phyloP scores from a whole-genome alignment of 1,284 basidiomycete genomes.

The Rhizoctonia solani region DNA sequence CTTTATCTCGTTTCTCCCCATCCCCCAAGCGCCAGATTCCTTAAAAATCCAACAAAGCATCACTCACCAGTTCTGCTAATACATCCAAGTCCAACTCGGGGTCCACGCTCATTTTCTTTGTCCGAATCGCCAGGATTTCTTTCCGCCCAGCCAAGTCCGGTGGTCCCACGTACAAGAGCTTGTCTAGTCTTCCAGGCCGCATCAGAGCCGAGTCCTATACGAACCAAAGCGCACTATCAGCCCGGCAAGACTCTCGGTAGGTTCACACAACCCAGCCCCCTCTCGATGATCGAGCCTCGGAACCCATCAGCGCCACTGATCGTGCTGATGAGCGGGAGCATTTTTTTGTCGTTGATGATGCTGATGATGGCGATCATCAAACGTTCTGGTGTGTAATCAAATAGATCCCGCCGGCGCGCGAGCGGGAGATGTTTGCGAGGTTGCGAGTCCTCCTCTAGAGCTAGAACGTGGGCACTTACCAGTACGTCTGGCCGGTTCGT shows the following conservation, averaged over 20 bases:
- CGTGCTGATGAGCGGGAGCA: conserved; percentile 20
- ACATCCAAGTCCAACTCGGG: conserved; percentile 66
- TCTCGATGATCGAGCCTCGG: conserved; percentile 12
- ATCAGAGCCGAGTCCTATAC: conserved; percentile 90
- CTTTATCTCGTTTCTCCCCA: too few species aligned
- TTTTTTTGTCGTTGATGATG: conserved; percentile 25
- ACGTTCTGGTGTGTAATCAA: conserved; percentile 23
- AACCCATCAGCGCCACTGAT: conserved; percentile 19
- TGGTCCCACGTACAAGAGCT: conserved; percentile 92
- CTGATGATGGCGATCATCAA: conserved; percentile 21
- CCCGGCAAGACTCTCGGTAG: not conserved
- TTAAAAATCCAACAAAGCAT: not conserved
- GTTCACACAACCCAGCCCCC: not conserved
- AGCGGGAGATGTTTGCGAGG: not conserved
- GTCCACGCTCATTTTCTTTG: conserved; percentile 79
- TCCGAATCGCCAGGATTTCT: conserved; percentile 83
- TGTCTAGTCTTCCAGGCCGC: conserved; percentile 94
- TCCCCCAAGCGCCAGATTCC: too few species aligned
- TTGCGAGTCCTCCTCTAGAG: not conserved
- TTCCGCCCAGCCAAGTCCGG: conserved; percentile 78
- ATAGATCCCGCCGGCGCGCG: conserved; percentile 20
- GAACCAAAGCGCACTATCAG: too few species aligned
- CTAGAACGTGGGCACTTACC: conserved; percentile 53
- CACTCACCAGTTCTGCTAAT: conserved; percentile 74
- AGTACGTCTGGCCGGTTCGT: conserved; percentile 95